phyloP scores from a whole-genome alignment of 257 asterid species.

The Lithospermum erythrorhizon region DNA sequence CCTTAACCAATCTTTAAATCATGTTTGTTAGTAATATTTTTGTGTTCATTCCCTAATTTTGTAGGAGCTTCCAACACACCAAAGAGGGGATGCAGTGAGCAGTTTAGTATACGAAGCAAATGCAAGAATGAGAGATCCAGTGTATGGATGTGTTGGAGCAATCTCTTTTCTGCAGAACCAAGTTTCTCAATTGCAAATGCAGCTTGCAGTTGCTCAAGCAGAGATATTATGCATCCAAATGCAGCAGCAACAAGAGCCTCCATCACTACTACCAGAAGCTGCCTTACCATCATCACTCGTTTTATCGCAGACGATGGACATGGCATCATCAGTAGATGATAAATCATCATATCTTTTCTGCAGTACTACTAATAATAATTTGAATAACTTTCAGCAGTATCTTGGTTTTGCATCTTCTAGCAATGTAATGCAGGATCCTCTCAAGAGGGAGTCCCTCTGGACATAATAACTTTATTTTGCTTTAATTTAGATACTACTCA shows the following conservation, averaged over 20 bases:
- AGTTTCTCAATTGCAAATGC: conserved; percentile 77
- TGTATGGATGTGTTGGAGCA: conserved; percentile 85
- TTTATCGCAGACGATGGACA: conserved; percentile 8
- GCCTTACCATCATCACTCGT: not conserved
- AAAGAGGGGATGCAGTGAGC: conserved; percentile 73
- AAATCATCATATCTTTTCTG: conserved; percentile 39
- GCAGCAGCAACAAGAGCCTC: conserved; percentile 43
- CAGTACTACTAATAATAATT: conserved; percentile 3
- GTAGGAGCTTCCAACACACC: conserved; percentile 74
- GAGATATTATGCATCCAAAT: conserved; percentile 77
- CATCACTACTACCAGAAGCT: conserved; percentile 10
- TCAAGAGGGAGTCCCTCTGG: conserved; percentile 74
- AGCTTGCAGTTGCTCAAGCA: conserved; percentile 71
- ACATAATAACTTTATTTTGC: not conserved
- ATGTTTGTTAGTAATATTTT: not conserved
- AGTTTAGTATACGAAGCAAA: conserved; percentile 84
- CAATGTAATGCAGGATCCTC: conserved; percentile 64
- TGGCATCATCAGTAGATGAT: conserved; percentile 22
- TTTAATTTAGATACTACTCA: not conserved
- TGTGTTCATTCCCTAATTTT: not conserved
- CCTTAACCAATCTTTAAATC: not conserved
- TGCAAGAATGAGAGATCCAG: conserved; percentile 81
- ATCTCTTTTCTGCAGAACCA: conserved; percentile 57
- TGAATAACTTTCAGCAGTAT: conserved; percentile 55
- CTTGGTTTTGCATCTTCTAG: conserved; percentile 50